A percentile compares a stretch with the other conserved stretches of the same genome.
phyloP scores from a whole-genome alignment of 208 protist genomes.

The Naegleria lovaniensis region DNA sequence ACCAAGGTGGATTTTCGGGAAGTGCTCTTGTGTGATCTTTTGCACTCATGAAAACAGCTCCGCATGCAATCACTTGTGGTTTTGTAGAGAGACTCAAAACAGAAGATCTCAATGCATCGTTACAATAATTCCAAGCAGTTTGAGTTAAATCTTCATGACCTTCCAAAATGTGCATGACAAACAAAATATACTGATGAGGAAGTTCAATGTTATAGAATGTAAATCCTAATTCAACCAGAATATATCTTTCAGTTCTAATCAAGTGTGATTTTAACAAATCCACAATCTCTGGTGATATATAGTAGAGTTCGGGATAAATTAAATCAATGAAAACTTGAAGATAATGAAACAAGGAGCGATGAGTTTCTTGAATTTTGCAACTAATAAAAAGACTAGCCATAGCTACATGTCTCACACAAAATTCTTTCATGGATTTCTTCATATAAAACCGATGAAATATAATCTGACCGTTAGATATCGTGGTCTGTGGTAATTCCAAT shows the following conservation, averaged over 20 bases:
- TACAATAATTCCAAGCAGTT: slow-evolving; percentile 21
- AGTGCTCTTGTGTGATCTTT: neutral
- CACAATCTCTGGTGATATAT: neutral
- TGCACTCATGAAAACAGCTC: neutral
- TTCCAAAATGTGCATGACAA: slow-evolving; percentile 18
- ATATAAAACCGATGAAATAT: slow-evolving; percentile 17
- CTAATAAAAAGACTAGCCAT: neutral
- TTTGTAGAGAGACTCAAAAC: neutral
- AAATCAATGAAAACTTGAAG: neutral
- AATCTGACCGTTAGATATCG: neutral
- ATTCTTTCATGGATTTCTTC: neutral
- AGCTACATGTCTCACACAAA: neutral
- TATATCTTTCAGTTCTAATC: neutral
- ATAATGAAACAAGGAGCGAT: neutral
- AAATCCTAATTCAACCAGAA: slow-evolving; percentile 13
- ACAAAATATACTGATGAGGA: slow-evolving; percentile 15
- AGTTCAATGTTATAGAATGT: slow-evolving; percentile 5
- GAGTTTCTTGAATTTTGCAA: slow-evolving; percentile 1
- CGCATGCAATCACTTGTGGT: slow-evolving; percentile 13
- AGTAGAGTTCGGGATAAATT: neutral
- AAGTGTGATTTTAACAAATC: slow-evolving; percentile 1
- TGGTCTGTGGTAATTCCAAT: slow-evolving; percentile 13
- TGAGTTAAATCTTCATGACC: neutral
- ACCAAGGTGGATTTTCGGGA: slow-evolving; percentile 3
- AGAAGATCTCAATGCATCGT: slow-evolving; percentile 1